Conservation (phyloP, 495 filamentous ascomycete species). For the Hyaloscypha bicolor region DNA sequence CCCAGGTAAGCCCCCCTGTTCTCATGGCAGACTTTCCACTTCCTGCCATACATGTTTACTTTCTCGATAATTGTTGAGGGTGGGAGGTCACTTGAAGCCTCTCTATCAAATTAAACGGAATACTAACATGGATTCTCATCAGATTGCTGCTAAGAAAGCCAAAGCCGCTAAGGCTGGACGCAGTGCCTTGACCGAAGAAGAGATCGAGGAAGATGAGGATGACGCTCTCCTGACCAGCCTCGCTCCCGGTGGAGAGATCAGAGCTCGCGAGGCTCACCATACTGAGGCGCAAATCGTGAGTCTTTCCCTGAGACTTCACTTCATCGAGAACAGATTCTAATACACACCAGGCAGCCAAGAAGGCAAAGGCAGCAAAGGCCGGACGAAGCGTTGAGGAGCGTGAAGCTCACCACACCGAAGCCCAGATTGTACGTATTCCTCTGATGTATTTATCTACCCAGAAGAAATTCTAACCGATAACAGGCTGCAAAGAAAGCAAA, state of each 20-base stretch:
- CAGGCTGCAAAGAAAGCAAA: not conserved
- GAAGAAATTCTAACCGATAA: no score
- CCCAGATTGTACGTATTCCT: slow-evolving; percentile 19
- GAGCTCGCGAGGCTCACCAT: slow-evolving; percentile 24
- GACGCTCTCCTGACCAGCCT: slow-evolving; percentile 19
- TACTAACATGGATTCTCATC: not conserved
- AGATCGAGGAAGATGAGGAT: slow-evolving; percentile 19
- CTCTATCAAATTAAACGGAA: not conserved
- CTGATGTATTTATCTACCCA: no score
- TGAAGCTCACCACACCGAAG: slow-evolving; percentile 38
- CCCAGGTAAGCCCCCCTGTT: not conserved
- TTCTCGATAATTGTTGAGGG: no score
- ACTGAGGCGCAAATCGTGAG: slow-evolving; percentile 22
- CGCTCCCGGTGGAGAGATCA: not conserved
- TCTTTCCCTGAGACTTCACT: not conserved
- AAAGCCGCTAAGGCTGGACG: slow-evolving; percentile 11
- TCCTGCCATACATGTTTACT: no score
- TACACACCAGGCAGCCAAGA: not conserved
- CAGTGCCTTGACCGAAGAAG: slow-evolving; percentile 3
- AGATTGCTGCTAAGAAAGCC: slow-evolving; percentile 25
- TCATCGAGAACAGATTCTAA: not conserved
- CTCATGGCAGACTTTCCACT: no score
- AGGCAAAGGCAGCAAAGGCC: slow-evolving; percentile 19
- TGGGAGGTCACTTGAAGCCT: no score
- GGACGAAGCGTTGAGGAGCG: slow-evolving; percentile 25